Percentiles rank a stretch among this genome's conserved stretches.
These are phyloP conservation scores for Agarophyton chilense DNA, from an alignment of 23 red algal genomes.

Conservation along the genomic window DNA sequence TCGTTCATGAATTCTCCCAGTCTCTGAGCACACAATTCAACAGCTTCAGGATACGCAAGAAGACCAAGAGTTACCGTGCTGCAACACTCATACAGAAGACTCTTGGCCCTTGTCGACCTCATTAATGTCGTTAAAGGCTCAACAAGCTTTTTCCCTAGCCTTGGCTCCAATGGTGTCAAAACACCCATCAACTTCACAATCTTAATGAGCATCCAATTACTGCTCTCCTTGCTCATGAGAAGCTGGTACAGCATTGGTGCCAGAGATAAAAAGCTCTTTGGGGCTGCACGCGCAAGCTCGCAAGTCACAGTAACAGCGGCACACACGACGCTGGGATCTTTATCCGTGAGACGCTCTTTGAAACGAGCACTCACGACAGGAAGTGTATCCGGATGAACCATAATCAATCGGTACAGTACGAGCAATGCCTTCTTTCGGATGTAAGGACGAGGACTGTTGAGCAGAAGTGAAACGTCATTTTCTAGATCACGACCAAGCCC, in stretches of 20 bases:
- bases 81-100: conserved; percentile 95
- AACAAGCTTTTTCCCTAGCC: conserved; percentile 89
- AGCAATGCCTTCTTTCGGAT: conserved; percentile 96
- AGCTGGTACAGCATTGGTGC: conserved; percentile 79
- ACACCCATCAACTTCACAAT: conserved; percentile 94
- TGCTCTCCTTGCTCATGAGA: conserved; percentile 67
- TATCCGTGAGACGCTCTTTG: conserved; percentile 72
- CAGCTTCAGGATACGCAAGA: conserved; percentile 51
- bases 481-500: conserved; percentile 81
- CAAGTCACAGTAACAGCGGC: conserved; percentile 84
- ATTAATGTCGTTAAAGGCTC: conserved; percentile 77
- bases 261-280: conserved; percentile 72
- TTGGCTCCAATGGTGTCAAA: conserved; percentile 77
- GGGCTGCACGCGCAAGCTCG: conserved; percentile 79
- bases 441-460: conserved; percentile 84
- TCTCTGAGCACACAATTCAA: conserved; percentile 69
- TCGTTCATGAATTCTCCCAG: conserved; percentile 86
- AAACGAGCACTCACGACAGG: conserved; percentile 70
- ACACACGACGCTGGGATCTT: conserved; percentile 86
- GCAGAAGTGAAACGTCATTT: conserved; percentile 80
- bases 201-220: conserved; percentile 99
- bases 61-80: conserved; percentile 71
- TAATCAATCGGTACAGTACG: conserved; percentile 70
- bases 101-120: conserved; percentile 87
- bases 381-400: conserved; percentile 77